Base-by-base conservation (phyloP, 2,329 filamentous ascomycete genomes). In the Coleophoma cylindrospora region DNA sequence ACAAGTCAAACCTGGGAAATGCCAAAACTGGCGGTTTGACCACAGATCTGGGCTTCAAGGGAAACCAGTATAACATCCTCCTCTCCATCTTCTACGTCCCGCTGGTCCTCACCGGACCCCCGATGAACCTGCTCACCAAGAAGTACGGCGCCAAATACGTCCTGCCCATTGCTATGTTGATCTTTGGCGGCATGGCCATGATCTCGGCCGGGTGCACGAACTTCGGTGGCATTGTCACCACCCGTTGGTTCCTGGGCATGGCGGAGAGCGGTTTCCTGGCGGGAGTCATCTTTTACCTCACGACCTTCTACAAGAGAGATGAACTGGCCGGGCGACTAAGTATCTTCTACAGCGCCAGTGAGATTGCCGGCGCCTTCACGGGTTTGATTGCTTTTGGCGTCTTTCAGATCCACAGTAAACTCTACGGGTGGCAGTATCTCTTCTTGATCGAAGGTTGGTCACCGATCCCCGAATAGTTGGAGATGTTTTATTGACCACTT, bases 61-160 rank as follows among this genome's bases (percentile, higher is more conserved):
- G 69, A 0, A 70, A 75, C 57, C 71, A 82, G 61, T 83, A 84
- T 67, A 84, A 83, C 60, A 72, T 76, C 33, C 70, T 84, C 40
- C 64, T 85, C 14, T 74, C 71, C 41, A 77, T 84, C 51, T 85
- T 85, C 68, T 84, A 80, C 62, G 68, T 84, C 9, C 81, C 81
- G 0, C 84, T 82, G 57, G 81, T 84, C 37, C 62, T 85, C 21
- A 80, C 79, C 38, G 81, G 79, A 1, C 33, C 40, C 11, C 48
- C 41, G 3, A 46, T 52, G 44, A 54, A 48, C 27, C 37, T 51
- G 45, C 43, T 50, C 33, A 47, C 47, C 14, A 52, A 52, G 34
- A 43, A 40, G 1, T 80, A 79, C 0, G 77, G 80, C 9, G 69
- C 83, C 6, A 51, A 50, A 10, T 44, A 40, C 32, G 36, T 50